Conservation (phyloP, 148 eudicot genomes). For the Vaccinium macrocarpon region DNA sequence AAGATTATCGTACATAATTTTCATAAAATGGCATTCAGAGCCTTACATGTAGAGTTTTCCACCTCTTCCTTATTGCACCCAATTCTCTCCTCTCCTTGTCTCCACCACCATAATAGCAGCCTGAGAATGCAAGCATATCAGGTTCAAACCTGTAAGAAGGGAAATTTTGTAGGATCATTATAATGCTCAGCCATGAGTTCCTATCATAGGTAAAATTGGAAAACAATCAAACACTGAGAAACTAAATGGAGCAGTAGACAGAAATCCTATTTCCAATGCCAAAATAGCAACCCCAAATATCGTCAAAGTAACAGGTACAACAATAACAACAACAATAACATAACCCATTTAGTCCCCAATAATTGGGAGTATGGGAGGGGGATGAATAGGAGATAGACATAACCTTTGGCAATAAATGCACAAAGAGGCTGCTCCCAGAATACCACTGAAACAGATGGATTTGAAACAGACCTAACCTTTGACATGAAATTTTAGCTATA, state of each 20-base stretch:
- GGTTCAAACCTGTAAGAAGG: conserved; percentile 82
- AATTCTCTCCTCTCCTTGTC: conserved; percentile 79
- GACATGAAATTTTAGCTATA: background rate
- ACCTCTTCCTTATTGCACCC: conserved; percentile 79
- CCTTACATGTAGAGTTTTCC: conserved; percentile 98
- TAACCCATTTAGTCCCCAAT: no score
- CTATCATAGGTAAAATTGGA: background rate
- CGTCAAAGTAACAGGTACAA: background rate
- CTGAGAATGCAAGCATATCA: conserved; percentile 99
- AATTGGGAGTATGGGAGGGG: no score
- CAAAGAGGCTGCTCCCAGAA: no score
- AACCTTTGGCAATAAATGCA: no score
- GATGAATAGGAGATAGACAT: no score
- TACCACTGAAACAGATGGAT: no score
- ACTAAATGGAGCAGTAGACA: background rate
- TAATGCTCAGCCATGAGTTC: background rate
- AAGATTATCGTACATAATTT: background rate
- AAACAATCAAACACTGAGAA: background rate
- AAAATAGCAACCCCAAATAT: background rate
- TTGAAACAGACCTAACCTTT: no score
- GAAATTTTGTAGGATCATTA: background rate
- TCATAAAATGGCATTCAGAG: conserved; percentile 11
- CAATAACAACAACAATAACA: no score
- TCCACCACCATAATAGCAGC: conserved; percentile 99
- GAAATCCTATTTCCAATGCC: background rate